Evolutionary conservation across 176 grass and related monocot species (phyloP), one percentile per base, ranked within the genome.

Genomic region (Musa troglodytarum): DNA sequence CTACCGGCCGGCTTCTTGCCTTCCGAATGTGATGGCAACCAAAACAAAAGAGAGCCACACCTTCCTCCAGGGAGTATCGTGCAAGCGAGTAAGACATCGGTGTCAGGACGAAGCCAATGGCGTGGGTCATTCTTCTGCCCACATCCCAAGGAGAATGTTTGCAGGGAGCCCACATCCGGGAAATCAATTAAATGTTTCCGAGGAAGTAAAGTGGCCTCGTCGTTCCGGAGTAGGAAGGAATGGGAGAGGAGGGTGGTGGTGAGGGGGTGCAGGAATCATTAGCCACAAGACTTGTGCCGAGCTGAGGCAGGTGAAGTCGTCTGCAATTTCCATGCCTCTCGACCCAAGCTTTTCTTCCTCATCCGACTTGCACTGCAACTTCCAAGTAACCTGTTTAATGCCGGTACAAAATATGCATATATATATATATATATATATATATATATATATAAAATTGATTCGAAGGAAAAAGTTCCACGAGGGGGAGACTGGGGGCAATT

Each of bases 91-190:
- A 5, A 43, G 34, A 19, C 21, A n/a, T 7, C 9, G 57, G 57
- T 21, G 57, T 61, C 57, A 61, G 81, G 65, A 82, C 79, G 65
- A 70, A 19, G 50, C 64, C 59, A 63, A 22, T 6, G 20, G n/a
- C 59, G 74, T 72, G 78, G 70, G 54, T 69, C 67, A 72, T 90
- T 81, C 61, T 76, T 52, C 75, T 64, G 74, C 75, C 25, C 84
- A 8, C 81, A 87, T 90, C 85, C 82, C 84, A 65, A 87, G 82
- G 72, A 56, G 85, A 90, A 90, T 90, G 88, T 90, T 87, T 90
- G 15, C 63, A 78, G 52, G 65, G 65, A 34, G 66, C 1, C 74
- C 72, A 69, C 57, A 43, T 43, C 34, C 34, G 34, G 34, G 34
- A 43, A 43, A 43, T 43, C 34, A 4, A 43, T 6, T 54, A 65